Conservation (phyloP, 352 stramenopile genomes). For the Pseudoperonospora humuli region DNA sequence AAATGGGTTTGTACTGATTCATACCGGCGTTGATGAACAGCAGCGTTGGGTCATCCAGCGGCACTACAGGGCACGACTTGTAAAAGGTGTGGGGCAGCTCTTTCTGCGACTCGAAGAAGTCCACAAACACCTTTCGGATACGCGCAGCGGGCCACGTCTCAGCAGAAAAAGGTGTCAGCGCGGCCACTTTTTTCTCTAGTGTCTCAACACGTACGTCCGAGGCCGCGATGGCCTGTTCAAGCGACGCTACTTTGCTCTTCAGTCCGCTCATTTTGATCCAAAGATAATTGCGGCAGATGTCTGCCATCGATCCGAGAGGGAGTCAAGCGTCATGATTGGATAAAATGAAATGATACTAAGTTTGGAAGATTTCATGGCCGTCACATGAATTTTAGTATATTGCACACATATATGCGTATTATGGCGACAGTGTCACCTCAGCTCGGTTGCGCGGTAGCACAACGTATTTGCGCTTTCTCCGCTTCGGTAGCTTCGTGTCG, state of each 20-base stretch:
- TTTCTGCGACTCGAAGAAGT: slow-evolving; percentile 93
- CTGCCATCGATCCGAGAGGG: too few relatives aligned
- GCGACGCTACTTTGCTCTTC: slow-evolving; percentile 24
- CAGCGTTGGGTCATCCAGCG: slow-evolving; percentile 96
- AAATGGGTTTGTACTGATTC: slow-evolving; percentile 99
- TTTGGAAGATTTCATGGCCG: too few relatives aligned
- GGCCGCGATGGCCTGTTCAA: slow-evolving; percentile 22
- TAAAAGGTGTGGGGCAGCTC: slow-evolving; percentile 89
- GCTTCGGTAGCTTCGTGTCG: too few relatives aligned
- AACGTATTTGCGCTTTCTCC: too few relatives aligned
- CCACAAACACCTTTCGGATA: slow-evolving; percentile 96
- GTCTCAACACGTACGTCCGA: slow-evolving; percentile 18
- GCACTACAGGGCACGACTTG: slow-evolving; percentile 93
- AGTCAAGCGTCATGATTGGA: too few relatives aligned
- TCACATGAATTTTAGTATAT: too few relatives aligned
- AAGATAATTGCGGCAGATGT: too few relatives aligned
- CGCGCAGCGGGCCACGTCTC: slow-evolving; percentile 89
- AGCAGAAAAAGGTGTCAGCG: slow-evolving; percentile 20
- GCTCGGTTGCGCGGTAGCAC: too few relatives aligned
- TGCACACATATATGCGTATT: too few relatives aligned
- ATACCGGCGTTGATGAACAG: slow-evolving; percentile 99
- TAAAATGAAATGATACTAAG: too few relatives aligned
- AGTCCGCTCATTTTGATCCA: slow-evolving; percentile 20
- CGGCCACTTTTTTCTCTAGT: slow-evolving; percentile 14
- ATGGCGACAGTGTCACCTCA: too few relatives aligned